These are phyloP conservation scores for Pleurozium schreberi DNA, from an alignment of 225 moss, liverwort and hornwort species.

Conservation along the genomic window DNA sequence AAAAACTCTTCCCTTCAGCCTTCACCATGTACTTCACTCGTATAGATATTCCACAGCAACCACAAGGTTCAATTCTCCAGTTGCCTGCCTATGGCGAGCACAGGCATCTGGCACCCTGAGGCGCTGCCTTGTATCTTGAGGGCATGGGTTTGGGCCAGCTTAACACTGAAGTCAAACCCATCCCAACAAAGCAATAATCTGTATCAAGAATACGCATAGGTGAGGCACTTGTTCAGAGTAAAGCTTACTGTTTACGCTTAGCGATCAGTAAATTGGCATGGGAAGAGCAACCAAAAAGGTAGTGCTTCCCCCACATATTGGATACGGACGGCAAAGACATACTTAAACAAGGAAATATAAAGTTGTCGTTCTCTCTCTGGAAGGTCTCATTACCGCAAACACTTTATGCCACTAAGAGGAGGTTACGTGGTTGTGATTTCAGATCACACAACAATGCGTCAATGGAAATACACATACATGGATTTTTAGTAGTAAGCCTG, in stretches of 20 bases:
- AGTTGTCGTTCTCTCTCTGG: conserved; percentile 5
- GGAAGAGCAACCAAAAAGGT: conserved; percentile 26
- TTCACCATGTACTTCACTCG: conserved; percentile 52
- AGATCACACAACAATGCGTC: conserved; percentile 15
- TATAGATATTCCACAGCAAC: conserved; percentile 47
- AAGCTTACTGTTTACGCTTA: conserved; percentile 4
- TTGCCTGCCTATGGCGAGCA: conserved; percentile 42
- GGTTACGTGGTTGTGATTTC: conserved; percentile 5
- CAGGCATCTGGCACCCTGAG: conserved; percentile 56
- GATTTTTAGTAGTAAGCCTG: conserved; percentile 31
- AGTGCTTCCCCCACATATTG: conserved; percentile 14
- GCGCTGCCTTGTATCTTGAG: conserved; percentile 49
- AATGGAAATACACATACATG: conserved; percentile 25
- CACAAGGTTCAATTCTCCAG: conserved; percentile 54
- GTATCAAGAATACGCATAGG: conserved; percentile 64
- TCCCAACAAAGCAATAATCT: conserved; percentile 65
- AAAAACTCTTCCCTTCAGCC: conserved; percentile 49
- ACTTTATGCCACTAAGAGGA: conserved; percentile 4
- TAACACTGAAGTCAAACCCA: conserved; percentile 57
- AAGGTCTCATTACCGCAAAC: conserved; percentile 6
- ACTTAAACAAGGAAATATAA: not conserved
- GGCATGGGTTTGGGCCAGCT: conserved; percentile 58
- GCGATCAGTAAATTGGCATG: conserved; percentile 25
- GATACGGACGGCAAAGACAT: conserved; percentile 4
- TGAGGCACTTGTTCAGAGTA: conserved; percentile 37